Evolutionary conservation across 225 moss, liverwort and hornwort species (phyloP).

Genomic region (Neckera pumila): DNA sequence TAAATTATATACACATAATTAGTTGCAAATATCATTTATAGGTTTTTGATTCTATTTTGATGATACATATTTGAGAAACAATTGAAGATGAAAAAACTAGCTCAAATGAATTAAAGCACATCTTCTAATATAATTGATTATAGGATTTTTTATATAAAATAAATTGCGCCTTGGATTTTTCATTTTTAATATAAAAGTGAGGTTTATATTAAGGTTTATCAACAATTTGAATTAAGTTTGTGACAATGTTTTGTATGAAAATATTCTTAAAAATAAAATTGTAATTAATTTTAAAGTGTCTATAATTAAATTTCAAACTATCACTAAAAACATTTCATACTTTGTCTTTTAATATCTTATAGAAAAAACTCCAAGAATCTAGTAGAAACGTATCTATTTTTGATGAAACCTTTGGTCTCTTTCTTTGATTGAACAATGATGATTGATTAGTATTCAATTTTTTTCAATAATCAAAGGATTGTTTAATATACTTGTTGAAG

Average conservation of each 20-base stretch:
- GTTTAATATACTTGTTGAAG: too few species aligned
- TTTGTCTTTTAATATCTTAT: neutral
- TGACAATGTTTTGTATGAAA: too few species aligned
- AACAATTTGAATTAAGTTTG: neutral
- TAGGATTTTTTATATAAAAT: neutral
- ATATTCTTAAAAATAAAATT: neutral
- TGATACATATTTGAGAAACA: neutral
- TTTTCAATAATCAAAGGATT: too few species aligned
- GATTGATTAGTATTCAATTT: neutral
- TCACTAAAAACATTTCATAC: slow-evolving; percentile 7
- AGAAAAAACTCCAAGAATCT: neutral
- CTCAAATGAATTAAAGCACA: neutral
- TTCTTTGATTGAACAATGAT: neutral
- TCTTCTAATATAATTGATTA: neutral
- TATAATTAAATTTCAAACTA: neutral
- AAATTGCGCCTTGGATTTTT: neutral
- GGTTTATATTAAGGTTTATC: neutral
- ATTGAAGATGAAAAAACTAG: neutral
- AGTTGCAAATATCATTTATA: neutral
- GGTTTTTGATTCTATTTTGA: neutral
- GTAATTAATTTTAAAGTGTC: neutral
- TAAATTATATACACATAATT: neutral
- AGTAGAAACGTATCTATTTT: neutral
- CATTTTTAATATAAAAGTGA: neutral
- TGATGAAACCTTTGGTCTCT: neutral